Percentiles rank a stretch among this genome's conserved stretches.
phyloP scores from a whole-genome alignment of 495 filamentous ascomycete genomes.

The Extremus antarcticus region DNA sequence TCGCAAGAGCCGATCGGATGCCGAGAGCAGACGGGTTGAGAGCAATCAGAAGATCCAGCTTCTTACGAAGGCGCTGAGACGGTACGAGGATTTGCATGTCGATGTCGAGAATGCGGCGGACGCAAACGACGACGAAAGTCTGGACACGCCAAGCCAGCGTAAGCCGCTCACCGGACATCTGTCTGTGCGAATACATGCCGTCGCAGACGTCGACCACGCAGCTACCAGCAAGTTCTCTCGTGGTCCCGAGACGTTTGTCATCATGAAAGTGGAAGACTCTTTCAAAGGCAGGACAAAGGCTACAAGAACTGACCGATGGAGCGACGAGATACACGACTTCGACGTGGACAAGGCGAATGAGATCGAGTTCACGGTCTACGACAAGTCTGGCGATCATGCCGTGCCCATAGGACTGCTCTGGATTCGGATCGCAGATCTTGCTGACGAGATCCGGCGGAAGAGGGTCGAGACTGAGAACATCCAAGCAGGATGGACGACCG shows the following conservation, averaged over 20 bases:
- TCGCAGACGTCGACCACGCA: conserved; percentile 92
- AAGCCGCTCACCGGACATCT: conserved; percentile 88
- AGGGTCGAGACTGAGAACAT: conserved; percentile 93
- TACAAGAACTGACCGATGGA: conserved; percentile 79
- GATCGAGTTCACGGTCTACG: conserved; percentile 93
- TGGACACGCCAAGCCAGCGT: conserved; percentile 86
- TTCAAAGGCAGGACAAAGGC: conserved; percentile 81
- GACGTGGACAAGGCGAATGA: conserved; percentile 98
- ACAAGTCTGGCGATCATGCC: conserved; percentile 80
- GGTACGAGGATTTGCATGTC: conserved; percentile 96
- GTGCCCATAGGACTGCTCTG: conserved; percentile 91
- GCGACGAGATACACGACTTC: conserved; percentile 78
- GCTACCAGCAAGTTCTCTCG: conserved; percentile 75
- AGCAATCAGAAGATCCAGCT: conserved; percentile 97
- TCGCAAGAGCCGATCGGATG: conserved; percentile 85
- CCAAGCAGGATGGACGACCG: conserved; percentile 87
- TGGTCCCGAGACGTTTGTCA: conserved; percentile 86
- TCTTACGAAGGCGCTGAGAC: conserved; percentile 85
- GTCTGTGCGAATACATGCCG: conserved; percentile 70
- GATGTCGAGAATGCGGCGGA: conserved; percentile 76
- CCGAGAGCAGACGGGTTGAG: conserved; percentile 77
- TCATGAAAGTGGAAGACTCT: conserved; percentile 91
- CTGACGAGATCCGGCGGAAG: conserved; percentile 93
- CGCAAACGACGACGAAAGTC: conserved; percentile 84
- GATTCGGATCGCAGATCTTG: conserved; percentile 94